A percentile compares a stretch with the other conserved stretches of the same genome.
phyloP scores from a whole-genome alignment of 257 asterid species.

The Voacanga thouarsii region DNA sequence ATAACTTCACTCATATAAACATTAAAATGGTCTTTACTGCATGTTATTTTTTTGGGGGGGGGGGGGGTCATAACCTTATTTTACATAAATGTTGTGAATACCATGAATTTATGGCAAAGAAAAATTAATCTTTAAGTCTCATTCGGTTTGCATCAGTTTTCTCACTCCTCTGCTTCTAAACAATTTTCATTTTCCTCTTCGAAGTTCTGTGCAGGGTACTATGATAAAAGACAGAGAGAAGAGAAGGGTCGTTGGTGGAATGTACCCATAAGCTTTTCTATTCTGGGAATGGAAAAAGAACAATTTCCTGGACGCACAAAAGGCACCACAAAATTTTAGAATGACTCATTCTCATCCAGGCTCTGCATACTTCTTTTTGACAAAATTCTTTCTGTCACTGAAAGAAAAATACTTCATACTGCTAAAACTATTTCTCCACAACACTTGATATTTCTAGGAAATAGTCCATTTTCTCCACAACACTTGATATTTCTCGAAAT shows the following conservation, averaged over 20 bases:
- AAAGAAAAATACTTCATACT: no score
- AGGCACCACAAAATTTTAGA: not conserved
- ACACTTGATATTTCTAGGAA: no score
- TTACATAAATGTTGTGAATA: not conserved
- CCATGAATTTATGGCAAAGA: not conserved
- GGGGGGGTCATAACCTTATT: not conserved
- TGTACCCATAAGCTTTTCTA: not conserved
- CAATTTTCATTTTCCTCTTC: not conserved
- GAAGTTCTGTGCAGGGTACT: not conserved
- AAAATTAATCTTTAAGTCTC: not conserved
- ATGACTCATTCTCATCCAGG: not conserved
- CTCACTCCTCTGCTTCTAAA: not conserved
- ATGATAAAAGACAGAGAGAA: not conserved
- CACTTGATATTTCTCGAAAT: no score
- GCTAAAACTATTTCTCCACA: not conserved
- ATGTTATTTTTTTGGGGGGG: not conserved
- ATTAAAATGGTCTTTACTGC: not conserved
- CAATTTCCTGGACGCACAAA: not conserved
- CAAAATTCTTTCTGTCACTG: not conserved
- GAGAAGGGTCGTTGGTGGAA: not conserved
- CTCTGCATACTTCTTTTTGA: not conserved
- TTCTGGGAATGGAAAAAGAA: not conserved
- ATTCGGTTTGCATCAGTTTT: slow-evolving; percentile 5
- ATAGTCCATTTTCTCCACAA: not conserved
- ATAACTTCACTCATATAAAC: not conserved